These are phyloP conservation scores for Fusarium denticulatum DNA, from an alignment of 2,329 filamentous ascomycete species.

Conservation along the genomic window DNA sequence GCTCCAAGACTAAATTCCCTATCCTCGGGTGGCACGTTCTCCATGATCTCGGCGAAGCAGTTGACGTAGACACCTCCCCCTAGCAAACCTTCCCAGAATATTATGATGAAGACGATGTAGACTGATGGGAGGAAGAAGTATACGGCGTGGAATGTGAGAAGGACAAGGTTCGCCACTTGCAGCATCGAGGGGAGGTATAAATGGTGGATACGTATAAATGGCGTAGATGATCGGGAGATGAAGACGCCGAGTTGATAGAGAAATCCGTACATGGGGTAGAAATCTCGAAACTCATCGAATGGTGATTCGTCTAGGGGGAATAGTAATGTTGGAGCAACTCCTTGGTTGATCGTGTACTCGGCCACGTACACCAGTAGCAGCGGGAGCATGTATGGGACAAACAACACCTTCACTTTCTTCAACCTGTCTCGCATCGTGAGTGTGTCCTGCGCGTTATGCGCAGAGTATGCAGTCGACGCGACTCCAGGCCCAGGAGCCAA, in stretches of 20 bases:
- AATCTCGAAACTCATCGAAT: conserved; percentile 82
- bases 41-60: conserved; percentile 93
- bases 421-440: conserved; percentile 62
- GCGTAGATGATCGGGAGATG: conserved; percentile 89
- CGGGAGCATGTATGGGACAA: conserved; percentile 88
- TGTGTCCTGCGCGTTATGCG: conserved; percentile 40
- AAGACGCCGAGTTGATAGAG: conserved; percentile 97
- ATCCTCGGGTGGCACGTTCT: conserved; percentile 78
- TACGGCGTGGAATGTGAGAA: conserved; percentile 81
- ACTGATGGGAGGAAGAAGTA: conserved; percentile 85
- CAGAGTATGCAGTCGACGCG: conserved; percentile 53
- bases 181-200: conserved; percentile 86
- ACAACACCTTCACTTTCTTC: conserved; percentile 72
- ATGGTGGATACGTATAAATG: conserved; percentile 82
- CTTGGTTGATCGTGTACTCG: conserved; percentile 98
- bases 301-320: conserved; percentile 83
- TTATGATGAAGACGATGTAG: conserved; percentile 82
- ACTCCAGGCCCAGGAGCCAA: conserved; percentile 55
- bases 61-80: conserved; percentile 95
- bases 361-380: conserved; percentile 92
- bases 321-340: conserved; percentile 87
- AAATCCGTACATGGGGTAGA: conserved; percentile 94
- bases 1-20: conserved; percentile 92
- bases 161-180: conserved; percentile 79
- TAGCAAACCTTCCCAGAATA: conserved; percentile 94